Percentiles rank a stretch among this genome's conserved stretches.
Evolutionary conservation across 108 stramenopile species (phyloP).

Genomic region (Seminavis robusta): DNA sequence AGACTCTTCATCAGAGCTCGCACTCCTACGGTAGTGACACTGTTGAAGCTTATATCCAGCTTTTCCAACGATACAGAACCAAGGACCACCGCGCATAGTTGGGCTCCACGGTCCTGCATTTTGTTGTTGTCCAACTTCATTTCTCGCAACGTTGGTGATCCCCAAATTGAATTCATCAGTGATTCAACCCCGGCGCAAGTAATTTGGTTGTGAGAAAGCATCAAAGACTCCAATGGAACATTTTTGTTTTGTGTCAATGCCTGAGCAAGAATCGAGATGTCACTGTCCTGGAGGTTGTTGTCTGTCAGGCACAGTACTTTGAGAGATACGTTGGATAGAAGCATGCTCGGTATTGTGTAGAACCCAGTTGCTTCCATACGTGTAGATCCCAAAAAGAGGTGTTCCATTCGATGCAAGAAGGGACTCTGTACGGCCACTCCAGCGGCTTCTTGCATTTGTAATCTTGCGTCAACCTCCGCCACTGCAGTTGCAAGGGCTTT

Average conservation of each 20-base stretch:
- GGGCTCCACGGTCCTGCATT: constrained; percentile 80
- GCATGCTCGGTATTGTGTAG: constrained; percentile 60
- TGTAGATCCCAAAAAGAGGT: constrained; percentile 51
- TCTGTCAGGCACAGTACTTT: constrained; percentile 53
- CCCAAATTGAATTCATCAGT: constrained; percentile 87
- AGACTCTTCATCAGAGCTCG: constrained; percentile 83
- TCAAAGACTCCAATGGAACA: constrained; percentile 54
- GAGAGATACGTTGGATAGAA: constrained; percentile 57
- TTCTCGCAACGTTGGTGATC: constrained; percentile 63
- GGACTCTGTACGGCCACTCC: no score
- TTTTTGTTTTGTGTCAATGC: constrained; percentile 67
- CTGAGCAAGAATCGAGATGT: constrained; percentile 67
- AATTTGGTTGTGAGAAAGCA: constrained; percentile 70
- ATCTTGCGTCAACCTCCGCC: constrained; percentile 50
- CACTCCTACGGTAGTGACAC: constrained; percentile 72
- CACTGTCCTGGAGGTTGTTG: constrained; percentile 60
- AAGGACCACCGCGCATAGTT: constrained; percentile 75
- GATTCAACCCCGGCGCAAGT: constrained; percentile 74
- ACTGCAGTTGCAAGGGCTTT: constrained; percentile 59
- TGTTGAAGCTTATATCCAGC: constrained; percentile 77
- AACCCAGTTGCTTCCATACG: constrained; percentile 52
- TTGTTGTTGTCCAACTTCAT: constrained; percentile 77
- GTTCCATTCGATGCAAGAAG: no score
- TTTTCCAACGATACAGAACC: constrained; percentile 64
- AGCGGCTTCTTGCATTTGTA: constrained; percentile 8